Conservation (phyloP, 306 rosid species). For the Luffa aegyptiaca region DNA sequence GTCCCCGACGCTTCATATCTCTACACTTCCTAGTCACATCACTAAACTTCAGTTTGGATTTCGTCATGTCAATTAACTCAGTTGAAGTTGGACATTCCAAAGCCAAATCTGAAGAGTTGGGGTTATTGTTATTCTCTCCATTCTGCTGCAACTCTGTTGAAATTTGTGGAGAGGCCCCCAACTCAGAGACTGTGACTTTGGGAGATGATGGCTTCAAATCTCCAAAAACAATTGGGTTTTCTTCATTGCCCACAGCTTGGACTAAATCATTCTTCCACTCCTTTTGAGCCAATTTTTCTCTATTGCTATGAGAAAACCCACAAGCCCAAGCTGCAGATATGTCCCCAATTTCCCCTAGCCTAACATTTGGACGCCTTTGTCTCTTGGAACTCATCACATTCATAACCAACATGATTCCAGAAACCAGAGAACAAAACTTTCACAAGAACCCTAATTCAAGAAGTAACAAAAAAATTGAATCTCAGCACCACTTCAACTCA, state of each 20-base stretch:
- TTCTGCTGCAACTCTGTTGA: slow-evolving; percentile 24
- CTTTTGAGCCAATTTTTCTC: slow-evolving; percentile 14
- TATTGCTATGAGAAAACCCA: slow-evolving; percentile 15
- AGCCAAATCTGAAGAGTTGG: slow-evolving; percentile 17
- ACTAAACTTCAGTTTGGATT: slow-evolving; percentile 15
- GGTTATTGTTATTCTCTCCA: slow-evolving; percentile 28
- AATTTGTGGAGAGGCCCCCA: slow-evolving; percentile 16
- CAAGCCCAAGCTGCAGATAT: slow-evolving; percentile 33
- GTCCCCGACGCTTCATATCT: slow-evolving; percentile 26
- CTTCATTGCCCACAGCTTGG: neutral
- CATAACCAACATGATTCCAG: slow-evolving; percentile 21
- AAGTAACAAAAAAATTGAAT: neutral
- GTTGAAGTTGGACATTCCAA: slow-evolving; percentile 4
- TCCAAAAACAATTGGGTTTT: slow-evolving; percentile 5
- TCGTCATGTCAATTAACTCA: slow-evolving; percentile 2
- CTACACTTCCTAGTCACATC: slow-evolving; percentile 27
- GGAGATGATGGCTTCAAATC: slow-evolving; percentile 10
- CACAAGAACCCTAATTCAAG: slow-evolving; percentile 12
- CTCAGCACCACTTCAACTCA: neutral
- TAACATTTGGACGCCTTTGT: slow-evolving; percentile 37
- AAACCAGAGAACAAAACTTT: slow-evolving; percentile 6
- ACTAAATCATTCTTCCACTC: slow-evolving; percentile 12
- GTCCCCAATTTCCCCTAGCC: slow-evolving; percentile 35
- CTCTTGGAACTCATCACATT: slow-evolving; percentile 27
- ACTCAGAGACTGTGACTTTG: slow-evolving; percentile 10